Conservation (phyloP, 345 rosid genomes). For the Rhizophora mangle region DNA sequence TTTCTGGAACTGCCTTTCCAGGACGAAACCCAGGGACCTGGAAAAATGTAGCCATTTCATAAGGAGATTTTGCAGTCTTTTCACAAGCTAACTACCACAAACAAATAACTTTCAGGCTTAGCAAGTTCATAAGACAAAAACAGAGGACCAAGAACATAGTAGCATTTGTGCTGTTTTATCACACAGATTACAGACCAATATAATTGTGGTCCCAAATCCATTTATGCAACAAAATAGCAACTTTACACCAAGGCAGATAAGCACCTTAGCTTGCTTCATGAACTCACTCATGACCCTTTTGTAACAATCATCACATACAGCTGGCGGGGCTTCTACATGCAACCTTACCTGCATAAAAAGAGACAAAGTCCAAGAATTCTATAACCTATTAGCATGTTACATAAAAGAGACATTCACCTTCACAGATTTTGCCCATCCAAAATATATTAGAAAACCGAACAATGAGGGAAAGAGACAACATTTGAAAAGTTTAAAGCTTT, state of each 20-base stretch:
- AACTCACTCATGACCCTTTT: constrained; percentile 62
- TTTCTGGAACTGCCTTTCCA: constrained; percentile 69
- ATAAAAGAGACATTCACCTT: not conserved
- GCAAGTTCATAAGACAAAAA: no score
- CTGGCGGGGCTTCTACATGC: constrained; percentile 69
- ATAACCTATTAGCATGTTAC: no score
- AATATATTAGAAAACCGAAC: not conserved
- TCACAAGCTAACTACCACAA: not conserved
- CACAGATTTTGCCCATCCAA: not conserved
- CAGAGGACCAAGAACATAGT: no score
- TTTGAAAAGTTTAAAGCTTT: not conserved
- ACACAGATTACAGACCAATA: no score
- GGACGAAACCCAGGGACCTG: constrained; percentile 95
- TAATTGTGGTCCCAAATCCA: no score
- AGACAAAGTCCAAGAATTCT: not conserved
- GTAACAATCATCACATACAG: constrained; percentile 77
- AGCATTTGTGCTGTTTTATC: no score
- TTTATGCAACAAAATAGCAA: not conserved
- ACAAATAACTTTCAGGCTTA: not conserved
- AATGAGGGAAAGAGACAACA: not conserved
- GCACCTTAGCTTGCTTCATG: constrained; percentile 72
- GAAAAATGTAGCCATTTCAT: not conserved
- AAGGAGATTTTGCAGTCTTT: constrained; percentile 1
- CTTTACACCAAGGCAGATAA: not conserved
- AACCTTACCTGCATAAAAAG: constrained; percentile 48